Percentiles rank a stretch among this genome's conserved stretches.
These are phyloP conservation scores for Aureobasidium vineae DNA, from an alignment of 2,329 filamentous ascomycete genomes.

Conservation along the genomic window DNA sequence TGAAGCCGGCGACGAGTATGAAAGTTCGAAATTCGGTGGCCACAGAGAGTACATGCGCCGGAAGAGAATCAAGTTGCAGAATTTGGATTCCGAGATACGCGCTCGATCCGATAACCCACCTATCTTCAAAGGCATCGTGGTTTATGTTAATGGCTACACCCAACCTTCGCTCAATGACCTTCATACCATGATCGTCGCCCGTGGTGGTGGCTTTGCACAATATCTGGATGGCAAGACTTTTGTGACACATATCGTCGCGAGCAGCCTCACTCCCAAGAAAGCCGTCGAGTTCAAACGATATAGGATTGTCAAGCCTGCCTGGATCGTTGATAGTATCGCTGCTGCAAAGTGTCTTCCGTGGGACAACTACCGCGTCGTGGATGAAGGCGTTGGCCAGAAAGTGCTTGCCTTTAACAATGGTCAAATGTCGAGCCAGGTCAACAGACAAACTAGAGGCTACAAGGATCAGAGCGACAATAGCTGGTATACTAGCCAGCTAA, in stretches of 20 bases:
- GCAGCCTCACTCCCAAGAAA: constrained; percentile 88
- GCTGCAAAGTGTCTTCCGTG: constrained; percentile 81
- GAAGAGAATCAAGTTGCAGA: constrained; percentile 97
- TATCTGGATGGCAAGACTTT: constrained; percentile 93
- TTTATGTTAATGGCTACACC: constrained; percentile 92
- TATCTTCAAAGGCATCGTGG: constrained; percentile 88
- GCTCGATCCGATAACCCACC: constrained; percentile 69
- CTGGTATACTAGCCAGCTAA: constrained; percentile 75
- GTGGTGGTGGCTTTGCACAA: constrained; percentile 94
- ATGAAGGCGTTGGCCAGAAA: constrained; percentile 80
- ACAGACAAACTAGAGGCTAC: constrained; percentile 63
- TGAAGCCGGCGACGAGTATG: constrained; percentile 89
- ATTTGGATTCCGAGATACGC: constrained; percentile 80
- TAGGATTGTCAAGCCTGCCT: constrained; percentile 89
- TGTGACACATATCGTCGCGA: constrained; percentile 94
- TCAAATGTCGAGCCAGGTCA: constrained; percentile 65
- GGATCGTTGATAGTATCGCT: constrained; percentile 86
- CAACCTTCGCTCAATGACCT: constrained; percentile 89
- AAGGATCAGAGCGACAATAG: constrained; percentile 76
- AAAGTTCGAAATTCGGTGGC: constrained; percentile 79
- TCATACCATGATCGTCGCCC: constrained; percentile 79
- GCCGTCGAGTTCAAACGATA: constrained; percentile 82
- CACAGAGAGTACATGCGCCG: constrained; percentile 89
- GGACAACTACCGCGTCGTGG: constrained; percentile 78
- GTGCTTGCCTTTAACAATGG: constrained; percentile 64